Evolutionary conservation across 805 yeast genomes (phyloP).

Genomic region (Candida insectorum): DNA sequence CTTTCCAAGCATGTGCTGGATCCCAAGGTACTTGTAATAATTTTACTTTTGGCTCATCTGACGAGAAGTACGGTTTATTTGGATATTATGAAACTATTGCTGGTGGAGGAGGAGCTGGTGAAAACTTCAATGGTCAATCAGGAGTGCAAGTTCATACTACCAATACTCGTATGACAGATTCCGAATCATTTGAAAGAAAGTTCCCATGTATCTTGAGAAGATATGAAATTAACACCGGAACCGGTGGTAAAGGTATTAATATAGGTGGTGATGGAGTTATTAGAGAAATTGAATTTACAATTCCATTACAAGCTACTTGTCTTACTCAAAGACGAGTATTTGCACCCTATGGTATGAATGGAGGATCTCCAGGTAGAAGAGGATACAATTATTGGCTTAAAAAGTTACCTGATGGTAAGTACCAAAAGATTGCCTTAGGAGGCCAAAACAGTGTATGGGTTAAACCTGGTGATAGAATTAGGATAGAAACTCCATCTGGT

Average conservation of each 20-base stretch:
- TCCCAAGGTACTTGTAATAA: constrained; percentile 14
- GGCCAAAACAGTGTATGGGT: constrained; percentile 28
- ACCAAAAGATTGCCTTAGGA: constrained; percentile 2
- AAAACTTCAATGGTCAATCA: constrained; percentile 5
- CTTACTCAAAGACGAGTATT: constrained; percentile 12
- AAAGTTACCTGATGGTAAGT: constrained; percentile 22
- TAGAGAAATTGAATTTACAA: constrained; percentile 11
- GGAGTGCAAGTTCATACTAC: constrained; percentile 45
- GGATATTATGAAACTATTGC: constrained; percentile 5
- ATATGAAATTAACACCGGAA: constrained; percentile 6
- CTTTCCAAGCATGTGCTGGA: constrained; percentile 18
- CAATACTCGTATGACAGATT: constrained; percentile 16
- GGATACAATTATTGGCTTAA: constrained; percentile 31
- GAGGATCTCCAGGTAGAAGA: constrained; percentile 21
- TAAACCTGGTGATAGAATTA: constrained; percentile 58
- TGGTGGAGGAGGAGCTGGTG: constrained; percentile 9
- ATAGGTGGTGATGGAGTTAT: constrained; percentile 13
- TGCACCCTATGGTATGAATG: constrained; percentile 24
- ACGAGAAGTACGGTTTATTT: constrained; percentile 19
- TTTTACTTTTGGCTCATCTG: constrained; percentile 7
- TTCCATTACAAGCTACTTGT: constrained; percentile 9
- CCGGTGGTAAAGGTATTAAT: constrained; percentile 10
- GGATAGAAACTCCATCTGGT: constrained; percentile 77
- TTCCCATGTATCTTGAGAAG: constrained; percentile 9
- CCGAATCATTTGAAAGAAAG: constrained; percentile 11